Percentiles rank a stretch among this genome's conserved stretches.
Evolutionary conservation across 192 early-diverging fungal genomes (phyloP).

Genomic region (Podila epicladia): DNA sequence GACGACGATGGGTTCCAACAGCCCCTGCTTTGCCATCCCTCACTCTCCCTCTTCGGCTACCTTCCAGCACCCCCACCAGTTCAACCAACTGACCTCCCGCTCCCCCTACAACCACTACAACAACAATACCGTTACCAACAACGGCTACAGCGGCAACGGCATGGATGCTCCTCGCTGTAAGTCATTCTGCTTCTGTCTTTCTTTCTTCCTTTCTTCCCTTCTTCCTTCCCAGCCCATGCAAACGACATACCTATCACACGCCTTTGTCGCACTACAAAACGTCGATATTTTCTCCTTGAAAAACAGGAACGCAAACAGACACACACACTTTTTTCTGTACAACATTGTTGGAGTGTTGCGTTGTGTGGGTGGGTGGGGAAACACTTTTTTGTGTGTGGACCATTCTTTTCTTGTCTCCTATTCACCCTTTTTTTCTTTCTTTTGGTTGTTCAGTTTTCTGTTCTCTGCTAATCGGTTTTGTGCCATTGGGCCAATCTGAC

Average conservation of each 20-base stretch:
- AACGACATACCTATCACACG: no score
- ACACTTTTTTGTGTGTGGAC: no score
- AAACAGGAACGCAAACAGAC: background rate
- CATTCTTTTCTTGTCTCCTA: background rate
- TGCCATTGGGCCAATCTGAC: background rate
- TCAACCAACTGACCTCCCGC: constrained; percentile 35
- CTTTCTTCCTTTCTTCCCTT: background rate
- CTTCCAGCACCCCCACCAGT: constrained; percentile 47
- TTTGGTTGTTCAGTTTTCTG: background rate
- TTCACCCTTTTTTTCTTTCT: constrained; percentile 12
- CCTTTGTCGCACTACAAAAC: no score
- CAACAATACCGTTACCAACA: background rate
- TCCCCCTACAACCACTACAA: constrained; percentile 15
- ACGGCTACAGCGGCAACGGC: background rate
- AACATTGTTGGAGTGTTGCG: constrained; percentile 18
- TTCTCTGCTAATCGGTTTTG: background rate
- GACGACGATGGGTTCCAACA: constrained; percentile 37
- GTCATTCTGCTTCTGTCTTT: background rate
- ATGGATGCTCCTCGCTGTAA: constrained; percentile 48
- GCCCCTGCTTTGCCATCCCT: constrained; percentile 50
- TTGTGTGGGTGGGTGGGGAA: no score
- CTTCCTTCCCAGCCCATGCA: background rate
- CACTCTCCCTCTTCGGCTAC: constrained; percentile 45
- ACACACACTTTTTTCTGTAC: constrained; percentile 1
- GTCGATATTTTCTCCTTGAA: no score